Percentiles rank a stretch among this genome's conserved stretches.
Evolutionary conservation across 345 rosid genomes (phyloP).

Genomic region (Citrus inodora): DNA sequence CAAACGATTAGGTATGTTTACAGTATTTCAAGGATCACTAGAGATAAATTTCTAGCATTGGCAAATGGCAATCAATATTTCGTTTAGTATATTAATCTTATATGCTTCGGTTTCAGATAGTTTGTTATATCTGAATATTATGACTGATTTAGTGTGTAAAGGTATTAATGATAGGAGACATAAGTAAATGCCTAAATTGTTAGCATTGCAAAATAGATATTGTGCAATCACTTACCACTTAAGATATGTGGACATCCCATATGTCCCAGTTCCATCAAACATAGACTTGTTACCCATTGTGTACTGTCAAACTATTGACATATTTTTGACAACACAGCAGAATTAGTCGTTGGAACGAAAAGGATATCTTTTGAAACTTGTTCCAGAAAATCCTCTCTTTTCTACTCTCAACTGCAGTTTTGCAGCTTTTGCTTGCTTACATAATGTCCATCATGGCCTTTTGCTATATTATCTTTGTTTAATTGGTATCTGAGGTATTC

Average conservation of each 20-base stretch:
- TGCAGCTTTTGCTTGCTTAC: neutral
- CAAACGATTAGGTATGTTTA: constrained; percentile 42
- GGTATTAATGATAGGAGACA: neutral
- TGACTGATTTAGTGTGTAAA: neutral
- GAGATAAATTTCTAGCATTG: neutral
- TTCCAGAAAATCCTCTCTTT: neutral
- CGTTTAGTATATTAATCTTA: neutral
- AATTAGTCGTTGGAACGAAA: neutral
- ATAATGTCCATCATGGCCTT: neutral
- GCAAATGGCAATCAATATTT: neutral
- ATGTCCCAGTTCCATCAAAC: neutral
- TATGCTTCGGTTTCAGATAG: no score
- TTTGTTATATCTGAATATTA: neutral
- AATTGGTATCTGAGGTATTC: neutral
- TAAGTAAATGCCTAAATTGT: neutral
- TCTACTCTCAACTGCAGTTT: neutral
- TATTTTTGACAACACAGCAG: neutral
- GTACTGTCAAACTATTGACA: neutral
- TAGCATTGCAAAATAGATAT: neutral
- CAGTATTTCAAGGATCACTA: neutral
- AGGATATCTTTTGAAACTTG: neutral
- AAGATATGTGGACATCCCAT: neutral
- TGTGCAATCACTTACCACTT: neutral
- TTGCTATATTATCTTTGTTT: neutral
- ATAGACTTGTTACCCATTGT: neutral